Evolutionary conservation across 2,329 filamentous ascomycete species (phyloP).

Genomic region (Ophiocordyceps polyrhachis-furcata): DNA sequence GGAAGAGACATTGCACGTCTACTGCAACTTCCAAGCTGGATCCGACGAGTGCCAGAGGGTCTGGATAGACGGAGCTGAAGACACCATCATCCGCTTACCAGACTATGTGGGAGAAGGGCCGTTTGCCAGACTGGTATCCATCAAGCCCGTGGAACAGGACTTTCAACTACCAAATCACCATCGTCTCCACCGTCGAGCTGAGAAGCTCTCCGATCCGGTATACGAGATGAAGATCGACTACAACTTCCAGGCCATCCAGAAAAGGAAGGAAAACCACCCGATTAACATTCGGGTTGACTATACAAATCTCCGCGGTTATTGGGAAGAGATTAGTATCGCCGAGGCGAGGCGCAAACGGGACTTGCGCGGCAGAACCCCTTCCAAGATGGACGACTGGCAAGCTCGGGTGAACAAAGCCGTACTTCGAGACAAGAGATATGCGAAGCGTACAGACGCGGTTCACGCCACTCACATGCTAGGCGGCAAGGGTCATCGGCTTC

Average conservation of each 20-base stretch:
- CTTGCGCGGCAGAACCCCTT: neutral
- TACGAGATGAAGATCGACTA: conserved; percentile 1
- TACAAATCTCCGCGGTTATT: neutral
- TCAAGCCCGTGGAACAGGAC: neutral
- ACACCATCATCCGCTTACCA: neutral
- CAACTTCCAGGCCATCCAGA: neutral
- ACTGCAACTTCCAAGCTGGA: neutral
- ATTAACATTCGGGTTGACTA: conserved; percentile 1
- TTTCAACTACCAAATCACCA: neutral
- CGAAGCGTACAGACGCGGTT: neutral
- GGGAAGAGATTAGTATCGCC: neutral
- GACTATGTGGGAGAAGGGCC: neutral
- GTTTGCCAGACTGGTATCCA: neutral
- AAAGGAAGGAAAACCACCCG: neutral
- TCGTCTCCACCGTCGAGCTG: neutral
- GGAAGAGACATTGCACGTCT: conserved; percentile 1
- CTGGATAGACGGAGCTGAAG: neutral
- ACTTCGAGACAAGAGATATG: neutral
- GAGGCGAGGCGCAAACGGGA: neutral
- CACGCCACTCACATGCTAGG: neutral
- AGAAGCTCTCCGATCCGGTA: neutral
- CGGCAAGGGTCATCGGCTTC: neutral
- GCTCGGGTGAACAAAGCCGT: neutral
- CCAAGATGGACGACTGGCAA: neutral
- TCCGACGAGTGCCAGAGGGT: neutral